A percentile compares a stretch with the other conserved stretches of the same genome.
These are phyloP conservation scores for Fusarium citri DNA, from an alignment of 2,329 filamentous ascomycete species.

Conservation along the genomic window DNA sequence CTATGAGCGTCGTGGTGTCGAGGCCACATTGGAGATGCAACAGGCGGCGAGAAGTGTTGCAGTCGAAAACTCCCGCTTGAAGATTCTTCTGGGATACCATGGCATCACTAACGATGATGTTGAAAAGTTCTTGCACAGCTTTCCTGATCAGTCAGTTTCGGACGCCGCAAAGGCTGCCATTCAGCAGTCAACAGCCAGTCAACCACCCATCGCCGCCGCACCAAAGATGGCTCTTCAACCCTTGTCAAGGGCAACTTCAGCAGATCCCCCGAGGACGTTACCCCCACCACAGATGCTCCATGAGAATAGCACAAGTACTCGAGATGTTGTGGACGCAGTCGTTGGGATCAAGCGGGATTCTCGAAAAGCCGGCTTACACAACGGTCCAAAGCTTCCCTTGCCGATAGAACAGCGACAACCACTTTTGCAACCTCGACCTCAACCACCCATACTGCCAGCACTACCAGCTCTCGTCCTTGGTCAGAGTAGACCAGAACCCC, in stretches of 20 bases:
- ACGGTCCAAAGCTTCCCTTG: conserved; percentile 14
- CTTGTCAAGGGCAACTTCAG: conserved; percentile 36
- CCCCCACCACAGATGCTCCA: conserved; percentile 17
- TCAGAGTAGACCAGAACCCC: conserved; percentile 37
- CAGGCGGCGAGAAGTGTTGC: conserved; percentile 62
- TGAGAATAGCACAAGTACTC: conserved; percentile 40
- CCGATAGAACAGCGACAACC: conserved; percentile 38
- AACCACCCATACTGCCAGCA: conserved; percentile 29
- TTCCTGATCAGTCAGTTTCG: conserved; percentile 49
- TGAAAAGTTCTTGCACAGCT: conserved; percentile 54
- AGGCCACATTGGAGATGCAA: conserved; percentile 66
- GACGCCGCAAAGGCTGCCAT: conserved; percentile 47
- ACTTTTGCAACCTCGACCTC: conserved; percentile 40
- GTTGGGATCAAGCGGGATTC: conserved; percentile 44
- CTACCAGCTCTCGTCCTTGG: conserved; percentile 44
- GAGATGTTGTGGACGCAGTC: conserved; percentile 45
- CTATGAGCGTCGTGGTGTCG: conserved; percentile 60
- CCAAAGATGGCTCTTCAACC: conserved; percentile 41
- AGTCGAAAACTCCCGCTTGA: conserved; percentile 60
- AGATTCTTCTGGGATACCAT: conserved; percentile 55
- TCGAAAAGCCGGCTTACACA: conserved; percentile 21
- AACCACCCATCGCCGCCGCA: conserved; percentile 9
- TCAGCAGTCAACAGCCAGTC: conserved; percentile 26
- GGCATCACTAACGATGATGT: conserved; percentile 56
- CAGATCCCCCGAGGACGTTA: conserved; percentile 30